A percentile compares a stretch with the other conserved stretches of the same genome.
These are phyloP conservation scores for Aquilaria yunnanensis DNA, from an alignment of 345 rosid species.

Conservation along the genomic window DNA sequence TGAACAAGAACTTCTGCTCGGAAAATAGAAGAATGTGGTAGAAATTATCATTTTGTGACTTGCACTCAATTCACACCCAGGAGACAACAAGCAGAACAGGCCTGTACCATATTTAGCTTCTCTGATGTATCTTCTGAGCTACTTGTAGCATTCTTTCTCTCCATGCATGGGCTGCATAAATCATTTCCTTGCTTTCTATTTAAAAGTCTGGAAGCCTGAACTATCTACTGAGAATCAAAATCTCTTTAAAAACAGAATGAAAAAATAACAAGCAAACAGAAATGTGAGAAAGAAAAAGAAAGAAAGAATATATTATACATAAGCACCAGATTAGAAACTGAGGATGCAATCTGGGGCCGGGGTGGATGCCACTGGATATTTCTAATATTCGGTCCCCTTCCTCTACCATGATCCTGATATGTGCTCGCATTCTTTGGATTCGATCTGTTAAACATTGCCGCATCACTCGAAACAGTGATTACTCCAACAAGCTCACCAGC, in stretches of 20 bases:
- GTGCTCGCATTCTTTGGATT: constrained; percentile 28
- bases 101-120: constrained; percentile 50
- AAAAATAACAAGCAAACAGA: constrained; percentile 7
- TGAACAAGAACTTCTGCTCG: too few relatives aligned
- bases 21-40: too few relatives aligned
- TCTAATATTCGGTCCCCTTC: constrained; percentile 32
- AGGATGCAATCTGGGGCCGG: constrained; percentile 49
- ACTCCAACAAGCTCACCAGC: constrained; percentile 59
- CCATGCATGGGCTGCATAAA: constrained; percentile 17
- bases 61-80: too few relatives aligned
- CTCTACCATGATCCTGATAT: constrained; percentile 25
- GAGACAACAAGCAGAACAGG: not conserved
- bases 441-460: constrained; percentile 36
- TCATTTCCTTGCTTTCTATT: constrained; percentile 38
- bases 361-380: constrained; percentile 61
- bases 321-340: constrained; percentile 80
- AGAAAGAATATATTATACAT: constrained; percentile 17
- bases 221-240: constrained; percentile 18
- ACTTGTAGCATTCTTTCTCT: constrained; percentile 26
- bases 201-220: constrained; percentile 55
- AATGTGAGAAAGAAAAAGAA: not conserved
- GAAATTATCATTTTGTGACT: too few relatives aligned
- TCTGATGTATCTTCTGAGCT: constrained; percentile 30
- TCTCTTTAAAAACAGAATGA: constrained; percentile 1
- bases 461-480: constrained; percentile 74